Percentiles rank a stretch among this genome's conserved stretches.
Evolutionary conservation across 2,329 filamentous ascomycete genomes (phyloP).

Genomic region (Colletotrichum sp.): DNA sequence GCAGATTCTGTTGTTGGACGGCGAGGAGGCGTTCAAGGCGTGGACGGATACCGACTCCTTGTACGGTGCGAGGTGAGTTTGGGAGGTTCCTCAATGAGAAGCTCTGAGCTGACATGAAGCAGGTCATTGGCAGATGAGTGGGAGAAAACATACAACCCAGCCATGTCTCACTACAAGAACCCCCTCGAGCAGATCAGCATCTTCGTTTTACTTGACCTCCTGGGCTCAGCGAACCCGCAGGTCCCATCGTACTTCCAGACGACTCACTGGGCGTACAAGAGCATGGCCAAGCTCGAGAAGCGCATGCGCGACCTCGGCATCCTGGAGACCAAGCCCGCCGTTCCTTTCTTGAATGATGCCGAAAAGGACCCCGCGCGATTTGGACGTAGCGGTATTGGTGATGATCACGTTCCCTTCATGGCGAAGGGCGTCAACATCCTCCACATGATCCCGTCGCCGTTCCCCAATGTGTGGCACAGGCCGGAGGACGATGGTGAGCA

Average conservation of each 20-base stretch:
- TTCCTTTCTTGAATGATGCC: constrained; percentile 62
- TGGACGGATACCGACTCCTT: constrained; percentile 79
- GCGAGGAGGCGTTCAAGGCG: constrained; percentile 77
- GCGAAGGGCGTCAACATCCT: constrained; percentile 75
- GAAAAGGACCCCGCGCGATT: constrained; percentile 46
- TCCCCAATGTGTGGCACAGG: constrained; percentile 76
- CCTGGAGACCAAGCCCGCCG: constrained; percentile 44
- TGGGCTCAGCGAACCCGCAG: constrained; percentile 64
- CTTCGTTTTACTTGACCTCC: constrained; percentile 77
- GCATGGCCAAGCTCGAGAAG: constrained; percentile 67
- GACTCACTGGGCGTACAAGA: constrained; percentile 82
- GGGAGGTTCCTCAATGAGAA: background rate
- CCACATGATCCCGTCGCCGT: constrained; percentile 76
- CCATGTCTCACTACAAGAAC: constrained; percentile 72
- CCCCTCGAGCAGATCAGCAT: constrained; percentile 75
- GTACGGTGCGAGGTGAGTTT: constrained; percentile 72
- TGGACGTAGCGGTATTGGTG: constrained; percentile 53
- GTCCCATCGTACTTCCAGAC: constrained; percentile 78
- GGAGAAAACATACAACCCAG: constrained; percentile 70
- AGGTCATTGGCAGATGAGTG: constrained; percentile 74
- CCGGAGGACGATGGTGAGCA: constrained; percentile 75
- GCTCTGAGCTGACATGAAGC: background rate
- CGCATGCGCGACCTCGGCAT: constrained; percentile 65
- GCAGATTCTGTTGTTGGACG: constrained; percentile 81
- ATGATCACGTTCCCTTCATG: constrained; percentile 84